phyloP scores from a whole-genome alignment of 176 grass and related monocot genomes.

The Avena eriantha region DNA sequence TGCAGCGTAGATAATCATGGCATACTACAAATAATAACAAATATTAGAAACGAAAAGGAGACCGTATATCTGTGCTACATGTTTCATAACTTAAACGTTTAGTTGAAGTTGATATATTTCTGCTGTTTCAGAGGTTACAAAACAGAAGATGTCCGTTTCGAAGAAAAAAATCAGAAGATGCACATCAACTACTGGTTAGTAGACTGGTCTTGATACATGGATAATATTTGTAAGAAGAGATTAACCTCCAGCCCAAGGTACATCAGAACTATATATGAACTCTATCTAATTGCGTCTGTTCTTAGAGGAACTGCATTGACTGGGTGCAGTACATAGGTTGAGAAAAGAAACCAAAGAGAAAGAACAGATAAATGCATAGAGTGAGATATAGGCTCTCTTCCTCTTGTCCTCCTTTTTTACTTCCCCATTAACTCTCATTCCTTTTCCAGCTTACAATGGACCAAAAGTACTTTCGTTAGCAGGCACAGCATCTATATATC shows the following conservation, averaged over 20 bases:
- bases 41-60: too few species aligned
- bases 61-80: not conserved
- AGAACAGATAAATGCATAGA: slow-evolving; percentile 40
- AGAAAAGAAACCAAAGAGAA: slow-evolving; percentile 16
- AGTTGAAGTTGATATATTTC: not conserved
- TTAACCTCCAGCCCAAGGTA: not conserved
- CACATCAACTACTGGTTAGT: not conserved
- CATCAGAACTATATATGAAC: not conserved
- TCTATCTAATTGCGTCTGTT: not conserved
- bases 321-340: too few species aligned
- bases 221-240: not conserved
- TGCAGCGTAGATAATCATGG: not conserved
- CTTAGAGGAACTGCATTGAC: not conserved
- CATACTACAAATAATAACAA: not conserved
- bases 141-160: not conserved
- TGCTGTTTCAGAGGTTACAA: not conserved
- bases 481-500: slow-evolving; percentile 61
- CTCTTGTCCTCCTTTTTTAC: slow-evolving; percentile 20
- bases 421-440: slow-evolving; percentile 41
- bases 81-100: not conserved
- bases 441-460: slow-evolving; percentile 59
- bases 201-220: not conserved
- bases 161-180: not conserved
- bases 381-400: not conserved
- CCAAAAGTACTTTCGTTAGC: slow-evolving; percentile 57